A percentile compares a stretch with the other conserved stretches of the same genome.
Conservation (phyloP, 768 basidiomycete genomes). For the Mycena latifolia region DNA sequence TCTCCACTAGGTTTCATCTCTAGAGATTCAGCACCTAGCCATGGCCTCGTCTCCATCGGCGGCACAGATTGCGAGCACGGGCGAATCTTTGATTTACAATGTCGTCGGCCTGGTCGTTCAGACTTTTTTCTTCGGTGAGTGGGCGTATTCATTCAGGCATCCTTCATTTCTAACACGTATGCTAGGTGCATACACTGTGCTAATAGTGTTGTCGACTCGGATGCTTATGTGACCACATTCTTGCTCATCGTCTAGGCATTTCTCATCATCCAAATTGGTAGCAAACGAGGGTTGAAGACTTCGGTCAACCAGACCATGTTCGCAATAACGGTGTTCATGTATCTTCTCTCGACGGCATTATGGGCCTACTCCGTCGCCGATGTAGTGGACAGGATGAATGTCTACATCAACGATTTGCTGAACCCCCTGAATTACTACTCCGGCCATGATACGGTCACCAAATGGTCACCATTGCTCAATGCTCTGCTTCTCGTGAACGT, state of each 20-base stretch:
- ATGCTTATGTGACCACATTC: constrained; percentile 19
- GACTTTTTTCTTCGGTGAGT: constrained; percentile 23
- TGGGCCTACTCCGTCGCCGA: constrained; percentile 27
- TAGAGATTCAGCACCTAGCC: neutral
- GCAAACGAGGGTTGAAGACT: constrained; percentile 25
- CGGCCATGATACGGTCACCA: constrained; percentile 15
- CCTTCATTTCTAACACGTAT: neutral
- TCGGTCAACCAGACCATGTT: constrained; percentile 17
- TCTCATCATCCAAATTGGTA: neutral
- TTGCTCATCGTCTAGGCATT: neutral
- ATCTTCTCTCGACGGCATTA: constrained; percentile 13
- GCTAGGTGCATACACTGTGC: constrained; percentile 15
- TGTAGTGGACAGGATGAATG: constrained; percentile 10
- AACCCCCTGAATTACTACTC: neutral
- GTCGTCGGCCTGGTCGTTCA: constrained; percentile 5
- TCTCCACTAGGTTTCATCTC: neutral
- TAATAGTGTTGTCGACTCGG: constrained; percentile 25
- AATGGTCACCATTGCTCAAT: constrained; percentile 22
- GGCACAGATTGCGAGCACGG: neutral
- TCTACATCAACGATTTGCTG: neutral
- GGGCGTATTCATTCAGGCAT: neutral
- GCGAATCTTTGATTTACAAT: neutral
- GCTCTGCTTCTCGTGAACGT: constrained; percentile 14
- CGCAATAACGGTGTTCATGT: constrained; percentile 16
- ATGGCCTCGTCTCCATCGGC: neutral